Evolutionary conservation across 306 rosid species (phyloP).

Genomic region (Fragaria iinumae): DNA sequence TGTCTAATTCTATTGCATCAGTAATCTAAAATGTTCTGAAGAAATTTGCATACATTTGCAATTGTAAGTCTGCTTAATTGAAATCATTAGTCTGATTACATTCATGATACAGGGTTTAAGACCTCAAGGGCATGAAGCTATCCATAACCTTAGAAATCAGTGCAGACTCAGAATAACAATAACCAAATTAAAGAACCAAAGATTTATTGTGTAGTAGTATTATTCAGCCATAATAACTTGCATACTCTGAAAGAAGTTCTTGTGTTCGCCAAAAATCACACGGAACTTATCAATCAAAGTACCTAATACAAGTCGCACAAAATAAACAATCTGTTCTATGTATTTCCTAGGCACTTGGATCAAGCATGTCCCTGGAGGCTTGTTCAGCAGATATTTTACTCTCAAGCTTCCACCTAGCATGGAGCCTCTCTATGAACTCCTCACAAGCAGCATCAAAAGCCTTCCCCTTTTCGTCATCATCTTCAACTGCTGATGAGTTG

Average conservation of each 20-base stretch:
- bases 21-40: not conserved
- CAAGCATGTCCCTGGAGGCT: not conserved
- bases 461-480: not conserved
- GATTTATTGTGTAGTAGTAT: not conserved
- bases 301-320: not conserved
- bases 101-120: not conserved
- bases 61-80: not conserved
- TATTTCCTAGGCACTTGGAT: not conserved
- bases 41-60: not conserved
- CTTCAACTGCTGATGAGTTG: not conserved
- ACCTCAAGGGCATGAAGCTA: too few species aligned
- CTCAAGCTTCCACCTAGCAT: not conserved
- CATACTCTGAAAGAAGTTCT: not conserved
- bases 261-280: not conserved
- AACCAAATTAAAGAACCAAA: not conserved
- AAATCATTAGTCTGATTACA: not conserved
- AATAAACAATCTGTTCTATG: not conserved
- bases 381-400: not conserved
- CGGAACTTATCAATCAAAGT: not conserved
- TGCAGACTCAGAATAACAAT: not conserved
- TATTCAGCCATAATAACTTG: not conserved
- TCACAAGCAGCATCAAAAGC: not conserved
- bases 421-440: not conserved
- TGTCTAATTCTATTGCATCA: not conserved
- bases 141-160: too few species aligned